A percentile compares a stretch with the other conserved stretches of the same genome.
These are phyloP conservation scores for Curvularia sp. DNA, from an alignment of 2,329 filamentous ascomycete genomes.

Conservation along the genomic window DNA sequence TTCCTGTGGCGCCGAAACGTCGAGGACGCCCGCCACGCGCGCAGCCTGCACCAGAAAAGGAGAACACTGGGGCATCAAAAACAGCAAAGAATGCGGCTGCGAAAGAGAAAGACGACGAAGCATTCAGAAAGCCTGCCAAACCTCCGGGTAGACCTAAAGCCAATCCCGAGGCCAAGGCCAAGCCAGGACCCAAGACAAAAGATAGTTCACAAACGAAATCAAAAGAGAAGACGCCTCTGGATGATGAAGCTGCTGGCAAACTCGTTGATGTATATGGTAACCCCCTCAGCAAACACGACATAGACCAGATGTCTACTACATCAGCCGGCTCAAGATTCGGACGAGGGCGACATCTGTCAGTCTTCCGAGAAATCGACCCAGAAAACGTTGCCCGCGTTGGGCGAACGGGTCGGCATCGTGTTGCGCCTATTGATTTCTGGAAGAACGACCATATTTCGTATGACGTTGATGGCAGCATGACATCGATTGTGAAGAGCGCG, in stretches of 20 bases:
- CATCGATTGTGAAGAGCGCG: slow-evolving; percentile 78
- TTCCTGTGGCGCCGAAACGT: slow-evolving; percentile 29
- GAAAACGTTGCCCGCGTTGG: slow-evolving; percentile 36
- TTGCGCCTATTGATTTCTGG: slow-evolving; percentile 84
- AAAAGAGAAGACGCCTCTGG: slow-evolving; percentile 11
- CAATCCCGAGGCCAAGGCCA: slow-evolving; percentile 26
- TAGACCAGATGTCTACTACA: slow-evolving; percentile 44
- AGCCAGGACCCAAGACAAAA: slow-evolving; percentile 19
- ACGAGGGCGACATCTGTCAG: slow-evolving; percentile 45
- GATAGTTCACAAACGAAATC: slow-evolving; percentile 12
- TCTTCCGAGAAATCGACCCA: slow-evolving; percentile 45
- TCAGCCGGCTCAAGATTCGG: slow-evolving; percentile 43
- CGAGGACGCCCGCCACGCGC: slow-evolving; percentile 37
- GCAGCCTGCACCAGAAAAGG: slow-evolving; percentile 23
- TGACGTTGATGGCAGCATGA: slow-evolving; percentile 71
- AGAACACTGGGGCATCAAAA: slow-evolving; percentile 18
- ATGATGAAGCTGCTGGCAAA: slow-evolving; percentile 32
- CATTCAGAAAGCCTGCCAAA: slow-evolving; percentile 40
- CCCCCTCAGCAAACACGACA: slow-evolving; percentile 41
- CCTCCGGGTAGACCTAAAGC: slow-evolving; percentile 33
- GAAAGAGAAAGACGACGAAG: slow-evolving; percentile 24
- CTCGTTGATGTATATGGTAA: slow-evolving; percentile 43
- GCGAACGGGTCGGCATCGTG: slow-evolving; percentile 78
- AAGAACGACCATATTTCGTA: slow-evolving; percentile 80
- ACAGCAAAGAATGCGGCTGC: slow-evolving; percentile 16